Evolutionary conservation across 768 basidiomycete species (phyloP), one percentile per base, ranked within the genome.

Genomic region (Boletus fagicola): DNA sequence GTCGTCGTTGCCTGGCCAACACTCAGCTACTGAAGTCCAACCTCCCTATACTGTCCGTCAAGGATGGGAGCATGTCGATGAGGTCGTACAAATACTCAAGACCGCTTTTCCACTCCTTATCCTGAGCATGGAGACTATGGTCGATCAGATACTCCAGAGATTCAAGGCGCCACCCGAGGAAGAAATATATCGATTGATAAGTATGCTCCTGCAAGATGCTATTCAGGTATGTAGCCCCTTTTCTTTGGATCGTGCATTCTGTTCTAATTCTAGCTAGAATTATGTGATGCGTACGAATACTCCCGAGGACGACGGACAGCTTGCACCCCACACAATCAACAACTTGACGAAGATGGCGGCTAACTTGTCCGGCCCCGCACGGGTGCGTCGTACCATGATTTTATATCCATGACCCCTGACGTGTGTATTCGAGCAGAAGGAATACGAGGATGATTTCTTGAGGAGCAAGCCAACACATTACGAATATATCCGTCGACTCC

Each of bases 51-150:
- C 69, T 49, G 75, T 80, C 48, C 83, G 87, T 33, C 89, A 90
- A 64, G 84, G 92, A 28, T 92, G 85, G 82, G 96, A 98, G 53
- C 82, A 90, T 64, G 86, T 97, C 8, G 97, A 99, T 22, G 97
- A 98, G 68, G 85, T 98, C 56, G 84, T 94, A 42, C 89, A 94
- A 68, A 86, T 92, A 38, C 79, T 98, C 65, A 98, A 99, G 76
- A 97, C 96, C 0, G 88, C 92, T 0, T 97, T 95, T 79, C 97
- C 97, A 0, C 80, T 99, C 8, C 81, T 99, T 36, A 92, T 96
- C 31, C 78, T 98, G 22, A 97, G 94, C 55, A 80, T 99, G 80
- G 97, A 99, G 75, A 95, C 93, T 16, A 90, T 98, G 82, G 90
- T 95, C 5, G 97, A 99, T 62, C 94, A 98, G 73, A 90, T 99